Conservation (phyloP, 2,329 filamentous ascomycete genomes). For the Fusarium sp. region DNA sequence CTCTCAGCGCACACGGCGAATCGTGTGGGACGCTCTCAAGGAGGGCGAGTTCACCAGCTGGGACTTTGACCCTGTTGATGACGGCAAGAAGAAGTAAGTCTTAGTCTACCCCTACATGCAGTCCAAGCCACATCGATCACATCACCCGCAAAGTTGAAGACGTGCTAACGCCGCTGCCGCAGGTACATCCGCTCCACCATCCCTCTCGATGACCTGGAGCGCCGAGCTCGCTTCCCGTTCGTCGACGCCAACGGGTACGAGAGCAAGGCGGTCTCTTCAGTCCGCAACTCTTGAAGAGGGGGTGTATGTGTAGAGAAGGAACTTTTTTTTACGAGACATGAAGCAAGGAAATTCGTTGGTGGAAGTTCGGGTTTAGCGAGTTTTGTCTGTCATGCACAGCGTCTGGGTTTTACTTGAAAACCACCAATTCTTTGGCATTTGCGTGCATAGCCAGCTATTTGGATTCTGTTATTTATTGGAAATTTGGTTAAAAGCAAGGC, state of each 20-base stretch:
- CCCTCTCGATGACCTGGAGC: constrained; percentile 83
- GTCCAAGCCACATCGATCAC: constrained; percentile 43
- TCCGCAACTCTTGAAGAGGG: constrained; percentile 37
- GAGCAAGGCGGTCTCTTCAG: constrained; percentile 55
- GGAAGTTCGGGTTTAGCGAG: constrained; percentile 19
- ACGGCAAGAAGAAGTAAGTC: constrained; percentile 73
- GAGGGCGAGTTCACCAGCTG: constrained; percentile 82
- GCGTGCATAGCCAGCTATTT: constrained; percentile 34
- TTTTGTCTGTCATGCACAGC: constrained; percentile 28
- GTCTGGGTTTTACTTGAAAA: constrained; percentile 14
- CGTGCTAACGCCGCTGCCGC: constrained; percentile 42
- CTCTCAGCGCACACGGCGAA: constrained; percentile 81
- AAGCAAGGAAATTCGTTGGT: background rate
- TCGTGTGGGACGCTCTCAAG: constrained; percentile 85
- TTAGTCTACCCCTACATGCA: constrained; percentile 22
- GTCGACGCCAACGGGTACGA: constrained; percentile 68
- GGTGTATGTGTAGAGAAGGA: background rate
- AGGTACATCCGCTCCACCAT: constrained; percentile 90
- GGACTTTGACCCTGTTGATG: constrained; percentile 84
- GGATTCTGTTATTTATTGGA: background rate
- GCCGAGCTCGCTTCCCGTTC: constrained; percentile 77
- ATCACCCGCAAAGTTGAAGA: constrained; percentile 40
- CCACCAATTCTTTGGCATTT: constrained; percentile 17
- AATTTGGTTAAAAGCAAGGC: constrained; percentile 12
- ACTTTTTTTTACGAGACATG: constrained; percentile 8